Percentiles rank a stretch among this genome's conserved stretches.
Evolutionary conservation across 1,139 yeast species (phyloP).

Genomic region (Geotrichum reessii): DNA sequence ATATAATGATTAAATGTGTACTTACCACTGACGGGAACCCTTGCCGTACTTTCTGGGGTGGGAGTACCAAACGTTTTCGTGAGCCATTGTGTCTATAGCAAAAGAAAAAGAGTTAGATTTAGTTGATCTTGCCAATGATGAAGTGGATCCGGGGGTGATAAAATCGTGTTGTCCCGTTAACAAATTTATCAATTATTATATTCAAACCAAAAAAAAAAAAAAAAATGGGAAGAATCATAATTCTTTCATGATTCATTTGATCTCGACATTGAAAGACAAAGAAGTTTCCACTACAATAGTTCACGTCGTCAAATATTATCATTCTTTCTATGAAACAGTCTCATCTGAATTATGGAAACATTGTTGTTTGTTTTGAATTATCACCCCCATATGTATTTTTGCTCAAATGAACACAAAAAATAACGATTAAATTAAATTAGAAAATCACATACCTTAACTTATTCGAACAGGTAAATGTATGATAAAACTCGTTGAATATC

Average conservation of each 20-base stretch:
- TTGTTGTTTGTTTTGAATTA: no score
- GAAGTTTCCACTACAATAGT: no score
- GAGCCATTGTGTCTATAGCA: slow-evolving; percentile 72
- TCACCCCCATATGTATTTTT: slow-evolving; percentile 1
- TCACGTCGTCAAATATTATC: no score
- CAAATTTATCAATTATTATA: neutral
- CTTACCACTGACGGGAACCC: slow-evolving; percentile 95
- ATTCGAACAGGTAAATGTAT: slow-evolving; percentile 8
- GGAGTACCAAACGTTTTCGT: slow-evolving; percentile 99
- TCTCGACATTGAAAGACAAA: no score
- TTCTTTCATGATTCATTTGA: no score
- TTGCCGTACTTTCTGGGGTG: slow-evolving; percentile 99
- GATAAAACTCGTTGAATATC: slow-evolving; percentile 5
- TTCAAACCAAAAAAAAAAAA: neutral
- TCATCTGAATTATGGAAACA: no score
- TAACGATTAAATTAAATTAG: no score
- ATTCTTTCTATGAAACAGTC: no score
- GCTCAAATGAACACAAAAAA: slow-evolving; percentile 1
- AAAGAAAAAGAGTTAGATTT: neutral
- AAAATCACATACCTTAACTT: slow-evolving; percentile 3
- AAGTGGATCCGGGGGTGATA: neutral
- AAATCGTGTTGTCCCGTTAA: neutral
- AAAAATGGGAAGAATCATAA: neutral
- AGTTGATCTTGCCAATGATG: neutral
- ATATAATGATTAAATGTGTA: no score